A percentile compares a stretch with the other conserved stretches of the same genome.
Conservation (phyloP, 306 rosid species). For the Vicia villosa region DNA sequence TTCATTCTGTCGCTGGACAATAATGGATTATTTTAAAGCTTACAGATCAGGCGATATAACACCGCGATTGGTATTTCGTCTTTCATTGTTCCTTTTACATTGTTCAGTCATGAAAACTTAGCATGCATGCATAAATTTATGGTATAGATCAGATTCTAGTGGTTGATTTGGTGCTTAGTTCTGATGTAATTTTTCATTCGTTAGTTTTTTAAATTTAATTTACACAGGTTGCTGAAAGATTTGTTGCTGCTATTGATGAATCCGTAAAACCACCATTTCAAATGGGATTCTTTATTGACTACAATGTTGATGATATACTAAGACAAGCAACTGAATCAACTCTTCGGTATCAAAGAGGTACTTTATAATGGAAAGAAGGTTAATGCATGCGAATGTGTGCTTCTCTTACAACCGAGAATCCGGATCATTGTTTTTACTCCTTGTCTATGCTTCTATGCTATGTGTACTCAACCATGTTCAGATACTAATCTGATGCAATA, state of each 20-base stretch:
- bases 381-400: background rate
- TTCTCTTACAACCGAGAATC: background rate
- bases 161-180: background rate
- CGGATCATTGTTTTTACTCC: background rate
- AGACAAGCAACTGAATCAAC: conserved; percentile 80
- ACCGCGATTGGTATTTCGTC: conserved; percentile 62
- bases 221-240: conserved; percentile 74
- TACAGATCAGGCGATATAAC: conserved; percentile 62
- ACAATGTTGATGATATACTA: conserved; percentile 59
- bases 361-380: background rate
- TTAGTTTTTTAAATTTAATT: background rate
- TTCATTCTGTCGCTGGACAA: conserved; percentile 67
- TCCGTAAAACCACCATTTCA: conserved; percentile 55
- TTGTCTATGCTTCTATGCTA: background rate
- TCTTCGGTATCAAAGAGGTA: conserved; percentile 66
- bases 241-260: conserved; percentile 59
- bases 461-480: conserved; percentile 2
- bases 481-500: conserved; percentile 27
- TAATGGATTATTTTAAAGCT: conserved; percentile 77
- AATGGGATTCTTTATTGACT: conserved; percentile 84
- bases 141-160: background rate
- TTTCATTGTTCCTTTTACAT: conserved; percentile 4
- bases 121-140: conserved; percentile 24
- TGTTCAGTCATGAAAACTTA: conserved; percentile 14
- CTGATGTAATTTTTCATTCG: background rate